These are phyloP conservation scores for Sarcodon sp. DNA, from an alignment of 768 basidiomycete genomes.

Conservation along the genomic window DNA sequence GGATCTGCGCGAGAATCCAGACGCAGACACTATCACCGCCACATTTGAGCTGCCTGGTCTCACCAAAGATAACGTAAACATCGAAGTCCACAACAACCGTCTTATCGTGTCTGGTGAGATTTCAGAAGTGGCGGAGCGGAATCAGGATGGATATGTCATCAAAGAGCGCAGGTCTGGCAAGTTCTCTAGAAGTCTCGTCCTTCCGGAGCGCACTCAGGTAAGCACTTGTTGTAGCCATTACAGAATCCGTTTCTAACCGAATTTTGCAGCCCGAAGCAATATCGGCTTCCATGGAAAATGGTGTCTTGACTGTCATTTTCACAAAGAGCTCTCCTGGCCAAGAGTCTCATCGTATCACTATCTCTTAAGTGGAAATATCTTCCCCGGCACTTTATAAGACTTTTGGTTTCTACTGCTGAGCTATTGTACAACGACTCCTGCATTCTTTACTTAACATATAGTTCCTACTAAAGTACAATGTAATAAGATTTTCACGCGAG, in stretches of 20 bases:
- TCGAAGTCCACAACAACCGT: constrained; percentile 32
- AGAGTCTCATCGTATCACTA: constrained; percentile 20
- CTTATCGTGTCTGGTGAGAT: constrained; percentile 35
- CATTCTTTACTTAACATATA: neutral
- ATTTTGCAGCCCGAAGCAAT: constrained; percentile 25
- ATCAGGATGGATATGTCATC: constrained; percentile 22
- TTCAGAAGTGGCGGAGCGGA: constrained; percentile 19
- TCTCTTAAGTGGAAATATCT: neutral
- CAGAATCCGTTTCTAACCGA: constrained; percentile 2
- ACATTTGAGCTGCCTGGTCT: constrained; percentile 45
- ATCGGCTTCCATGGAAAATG: constrained; percentile 36
- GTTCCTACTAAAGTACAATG: neutral
- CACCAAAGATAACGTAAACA: constrained; percentile 31
- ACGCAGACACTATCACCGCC: constrained; percentile 29
- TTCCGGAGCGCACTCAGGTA: constrained; percentile 38
- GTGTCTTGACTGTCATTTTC: constrained; percentile 37
- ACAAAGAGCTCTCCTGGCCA: constrained; percentile 27
- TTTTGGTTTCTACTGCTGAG: neutral
- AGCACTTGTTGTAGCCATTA: neutral
- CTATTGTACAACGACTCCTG: neutral
- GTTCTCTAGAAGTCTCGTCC: constrained; percentile 33
- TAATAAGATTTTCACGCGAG: neutral
- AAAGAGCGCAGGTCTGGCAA: constrained; percentile 34
- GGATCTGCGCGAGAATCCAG: constrained; percentile 32
- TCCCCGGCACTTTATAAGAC: neutral